A percentile compares a stretch with the other conserved stretches of the same genome.
Evolutionary conservation across 352 stramenopile genomes (phyloP).

Genomic region (Phytophthora constricta): DNA sequence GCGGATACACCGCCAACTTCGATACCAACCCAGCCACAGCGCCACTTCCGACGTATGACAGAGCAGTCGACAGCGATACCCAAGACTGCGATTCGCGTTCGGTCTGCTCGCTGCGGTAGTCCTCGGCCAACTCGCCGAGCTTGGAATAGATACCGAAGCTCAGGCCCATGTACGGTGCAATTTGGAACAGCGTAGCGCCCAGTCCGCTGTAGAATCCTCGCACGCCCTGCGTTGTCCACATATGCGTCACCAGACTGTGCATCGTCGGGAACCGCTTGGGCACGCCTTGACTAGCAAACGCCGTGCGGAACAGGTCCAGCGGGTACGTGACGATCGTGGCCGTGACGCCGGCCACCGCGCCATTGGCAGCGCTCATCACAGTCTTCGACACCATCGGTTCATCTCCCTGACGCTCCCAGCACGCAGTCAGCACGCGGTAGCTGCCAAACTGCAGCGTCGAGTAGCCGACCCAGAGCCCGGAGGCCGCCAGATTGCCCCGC

Average conservation of each 20-base stretch:
- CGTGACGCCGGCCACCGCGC: slow-evolving; percentile 85
- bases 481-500: slow-evolving; percentile 82
- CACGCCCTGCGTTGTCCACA: slow-evolving; percentile 73
- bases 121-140: slow-evolving; percentile 49
- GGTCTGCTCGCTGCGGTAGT: slow-evolving; percentile 23
- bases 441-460: slow-evolving; percentile 78
- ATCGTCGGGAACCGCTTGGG: slow-evolving; percentile 86
- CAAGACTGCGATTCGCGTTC: slow-evolving; percentile 9
- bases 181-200: slow-evolving; percentile 88
- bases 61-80: slow-evolving; percentile 34
- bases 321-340: slow-evolving; percentile 94
- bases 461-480: slow-evolving; percentile 84
- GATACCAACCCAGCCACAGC: slow-evolving; percentile 89
- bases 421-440: slow-evolving; percentile 58
- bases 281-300: slow-evolving; percentile 92
- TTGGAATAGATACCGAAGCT: slow-evolving; percentile 94
- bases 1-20: slow-evolving; percentile 94
- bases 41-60: slow-evolving; percentile 81
- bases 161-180: slow-evolving; percentile 96
- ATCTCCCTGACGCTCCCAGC: slow-evolving; percentile 40
- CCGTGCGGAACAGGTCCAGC: slow-evolving; percentile 94
- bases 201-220: slow-evolving; percentile 92
- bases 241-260: slow-evolving; percentile 70
- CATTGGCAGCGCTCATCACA: slow-evolving; percentile 75
- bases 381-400: slow-evolving; percentile 3